These are phyloP conservation scores for Aspergillus vadensis DNA, from an alignment of 2,329 filamentous ascomycete genomes.

Conservation along the genomic window DNA sequence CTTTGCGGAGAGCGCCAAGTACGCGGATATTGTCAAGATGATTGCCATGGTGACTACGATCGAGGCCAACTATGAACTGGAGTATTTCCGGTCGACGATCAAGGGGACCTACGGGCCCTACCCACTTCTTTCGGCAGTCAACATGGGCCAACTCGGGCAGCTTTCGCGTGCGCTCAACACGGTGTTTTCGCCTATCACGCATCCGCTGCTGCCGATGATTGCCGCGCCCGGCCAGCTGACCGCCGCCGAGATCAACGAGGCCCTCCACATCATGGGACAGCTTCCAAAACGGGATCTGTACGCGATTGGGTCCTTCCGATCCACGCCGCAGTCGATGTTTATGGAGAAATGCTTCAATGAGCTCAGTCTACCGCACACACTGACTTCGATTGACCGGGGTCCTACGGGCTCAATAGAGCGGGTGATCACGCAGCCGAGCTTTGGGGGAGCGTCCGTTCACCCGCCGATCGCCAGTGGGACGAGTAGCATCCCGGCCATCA, in stretches of 20 bases:
- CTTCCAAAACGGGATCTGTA: slow-evolving; percentile 79
- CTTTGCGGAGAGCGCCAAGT: slow-evolving; percentile 70
- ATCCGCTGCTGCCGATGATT: slow-evolving; percentile 79
- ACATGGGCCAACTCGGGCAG: slow-evolving; percentile 85
- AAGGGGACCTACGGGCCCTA: slow-evolving; percentile 65
- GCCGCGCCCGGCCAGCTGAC: slow-evolving; percentile 84
- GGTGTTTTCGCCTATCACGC: slow-evolving; percentile 84
- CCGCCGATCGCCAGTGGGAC: slow-evolving; percentile 65
- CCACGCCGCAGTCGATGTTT: slow-evolving; percentile 78
- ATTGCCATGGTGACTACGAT: slow-evolving; percentile 79
- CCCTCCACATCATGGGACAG: slow-evolving; percentile 75
- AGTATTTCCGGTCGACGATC: slow-evolving; percentile 81
- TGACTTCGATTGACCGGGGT: slow-evolving; percentile 72
- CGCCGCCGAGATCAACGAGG: slow-evolving; percentile 80
- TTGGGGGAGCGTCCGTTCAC: slow-evolving; percentile 80
- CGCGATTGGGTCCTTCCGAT: slow-evolving; percentile 71
- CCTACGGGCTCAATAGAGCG: slow-evolving; percentile 68
- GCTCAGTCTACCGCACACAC: slow-evolving; percentile 81
- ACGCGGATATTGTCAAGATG: slow-evolving; percentile 89
- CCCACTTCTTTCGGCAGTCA: slow-evolving; percentile 78
- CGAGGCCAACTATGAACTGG: slow-evolving; percentile 86
- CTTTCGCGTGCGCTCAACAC: slow-evolving; percentile 81
- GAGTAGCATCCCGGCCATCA: slow-evolving; percentile 65
- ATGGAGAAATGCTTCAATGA: slow-evolving; percentile 84
- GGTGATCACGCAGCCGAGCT: slow-evolving; percentile 71